phyloP scores from a whole-genome alignment of 1,284 basidiomycete genomes.

The Phlebopus sp. region DNA sequence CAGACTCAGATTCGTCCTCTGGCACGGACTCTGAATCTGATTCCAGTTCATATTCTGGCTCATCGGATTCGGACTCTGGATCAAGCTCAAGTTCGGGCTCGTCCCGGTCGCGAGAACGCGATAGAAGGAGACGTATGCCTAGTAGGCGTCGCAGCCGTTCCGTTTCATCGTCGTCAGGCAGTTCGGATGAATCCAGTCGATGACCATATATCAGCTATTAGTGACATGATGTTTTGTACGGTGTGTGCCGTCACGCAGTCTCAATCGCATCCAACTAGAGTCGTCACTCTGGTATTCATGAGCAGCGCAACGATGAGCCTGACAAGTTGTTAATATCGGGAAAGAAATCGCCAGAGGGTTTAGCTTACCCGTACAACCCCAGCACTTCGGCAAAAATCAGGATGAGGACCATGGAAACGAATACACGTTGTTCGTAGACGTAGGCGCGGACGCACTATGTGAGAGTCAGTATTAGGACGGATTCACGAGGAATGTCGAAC shows the following conservation, averaged over 20 bases:
- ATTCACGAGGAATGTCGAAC: slow-evolving; percentile 26
- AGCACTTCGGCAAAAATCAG: slow-evolving; percentile 95
- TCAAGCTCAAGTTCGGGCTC: slow-evolving; percentile 27
- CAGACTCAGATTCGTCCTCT: slow-evolving; percentile 29
- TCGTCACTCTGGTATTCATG: slow-evolving; percentile 71
- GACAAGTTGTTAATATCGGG: slow-evolving; percentile 1
- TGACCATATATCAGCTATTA: slow-evolving; percentile 13
- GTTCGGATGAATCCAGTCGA: slow-evolving; percentile 14
- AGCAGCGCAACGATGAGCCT: slow-evolving; percentile 87
- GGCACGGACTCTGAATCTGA: slow-evolving; percentile 26
- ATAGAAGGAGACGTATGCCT: slow-evolving; percentile 44
- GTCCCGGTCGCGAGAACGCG: slow-evolving; percentile 44
- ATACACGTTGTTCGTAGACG: slow-evolving; percentile 85
- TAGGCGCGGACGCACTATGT: slow-evolving; percentile 68
- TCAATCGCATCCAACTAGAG: slow-evolving; percentile 27
- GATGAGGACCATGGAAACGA: slow-evolving; percentile 87
- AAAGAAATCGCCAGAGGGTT: not conserved
- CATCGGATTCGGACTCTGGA: slow-evolving; percentile 43
- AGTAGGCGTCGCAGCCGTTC: slow-evolving; percentile 26
- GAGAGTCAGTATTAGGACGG: slow-evolving; percentile 3
- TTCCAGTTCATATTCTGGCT: slow-evolving; percentile 43
- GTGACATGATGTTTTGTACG: slow-evolving; percentile 15
- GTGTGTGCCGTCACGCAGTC: slow-evolving; percentile 5
- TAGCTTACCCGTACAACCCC: slow-evolving; percentile 76
- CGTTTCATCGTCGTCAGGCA: slow-evolving; percentile 14